Conservation (phyloP, 1,139 yeast species). For the Casaregolazyma suthepensis region DNA sequence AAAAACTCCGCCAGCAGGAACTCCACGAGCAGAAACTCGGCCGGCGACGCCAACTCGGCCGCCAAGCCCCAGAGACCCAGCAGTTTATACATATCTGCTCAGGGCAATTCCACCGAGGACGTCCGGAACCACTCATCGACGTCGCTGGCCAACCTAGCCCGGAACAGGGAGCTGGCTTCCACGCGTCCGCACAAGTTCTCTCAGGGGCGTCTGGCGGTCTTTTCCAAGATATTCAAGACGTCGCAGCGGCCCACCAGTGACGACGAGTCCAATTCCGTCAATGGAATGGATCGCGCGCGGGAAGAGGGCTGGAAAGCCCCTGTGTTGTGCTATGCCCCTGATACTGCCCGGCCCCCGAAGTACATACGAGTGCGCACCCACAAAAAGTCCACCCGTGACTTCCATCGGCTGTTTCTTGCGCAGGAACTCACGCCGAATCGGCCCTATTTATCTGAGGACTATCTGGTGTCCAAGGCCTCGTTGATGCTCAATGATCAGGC, state of each 20-base stretch:
- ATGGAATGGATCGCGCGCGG: conserved; percentile 16
- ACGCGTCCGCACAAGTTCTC: neutral
- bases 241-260: conserved; percentile 25
- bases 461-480: conserved; percentile 2
- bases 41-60: neutral
- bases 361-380: conserved; percentile 35
- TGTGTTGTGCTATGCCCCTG: conserved; percentile 29
- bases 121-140: neutral
- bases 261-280: conserved; percentile 19
- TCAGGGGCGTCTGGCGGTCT: conserved; percentile 10
- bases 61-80: neutral
- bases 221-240: conserved; percentile 19
- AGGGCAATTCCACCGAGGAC: neutral
- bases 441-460: conserved; percentile 1
- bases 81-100: neutral
- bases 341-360: conserved; percentile 30
- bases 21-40: neutral
- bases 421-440: conserved; percentile 50
- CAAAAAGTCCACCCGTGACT: conserved; percentile 30
- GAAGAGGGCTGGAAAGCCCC: conserved; percentile 34
- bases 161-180: neutral
- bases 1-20: neutral
- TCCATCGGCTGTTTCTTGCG: conserved; percentile 64
- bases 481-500: neutral
- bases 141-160: neutral